These are phyloP conservation scores for Oryza glaberrima DNA, from an alignment of 176 grass and related monocot species.

Conservation along the genomic window DNA sequence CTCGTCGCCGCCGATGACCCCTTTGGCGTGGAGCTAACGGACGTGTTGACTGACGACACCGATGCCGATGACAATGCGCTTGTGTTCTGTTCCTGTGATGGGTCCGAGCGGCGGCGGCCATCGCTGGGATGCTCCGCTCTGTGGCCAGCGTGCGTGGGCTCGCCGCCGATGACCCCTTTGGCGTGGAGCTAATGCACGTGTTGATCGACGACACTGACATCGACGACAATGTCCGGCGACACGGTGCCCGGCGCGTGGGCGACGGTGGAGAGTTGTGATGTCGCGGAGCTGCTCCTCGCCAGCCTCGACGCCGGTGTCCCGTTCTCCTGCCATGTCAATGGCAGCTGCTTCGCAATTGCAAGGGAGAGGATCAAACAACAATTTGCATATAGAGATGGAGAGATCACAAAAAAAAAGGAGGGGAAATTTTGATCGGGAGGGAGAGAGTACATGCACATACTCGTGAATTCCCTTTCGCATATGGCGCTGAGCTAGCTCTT, in stretches of 20 bases:
- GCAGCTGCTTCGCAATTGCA: not conserved
- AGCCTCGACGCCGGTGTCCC: slow-evolving; percentile 15
- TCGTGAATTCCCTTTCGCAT: slow-evolving; percentile 8
- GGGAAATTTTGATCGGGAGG: too few relatives aligned
- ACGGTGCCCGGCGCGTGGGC: not conserved
- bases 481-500: not conserved
- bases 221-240: slow-evolving; percentile 18
- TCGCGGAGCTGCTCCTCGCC: slow-evolving; percentile 20
- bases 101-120: too few relatives aligned
- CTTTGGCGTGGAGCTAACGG: too few relatives aligned
- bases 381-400: not conserved
- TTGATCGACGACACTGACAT: slow-evolving; percentile 36
- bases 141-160: slow-evolving; percentile 26
- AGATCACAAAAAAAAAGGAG: too few relatives aligned
- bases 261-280: not conserved
- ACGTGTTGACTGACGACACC: too few relatives aligned
- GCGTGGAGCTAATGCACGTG: not conserved
- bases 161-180: not conserved
- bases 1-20: too few relatives aligned
- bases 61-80: too few relatives aligned
- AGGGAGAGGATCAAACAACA: not conserved
- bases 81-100: not conserved
- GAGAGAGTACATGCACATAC: not conserved
- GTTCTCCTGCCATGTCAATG: not conserved
- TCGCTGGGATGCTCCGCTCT: not conserved